Base-by-base conservation (phyloP, 140 eudicot species). In the Ambrosia hybrid region DNA sequence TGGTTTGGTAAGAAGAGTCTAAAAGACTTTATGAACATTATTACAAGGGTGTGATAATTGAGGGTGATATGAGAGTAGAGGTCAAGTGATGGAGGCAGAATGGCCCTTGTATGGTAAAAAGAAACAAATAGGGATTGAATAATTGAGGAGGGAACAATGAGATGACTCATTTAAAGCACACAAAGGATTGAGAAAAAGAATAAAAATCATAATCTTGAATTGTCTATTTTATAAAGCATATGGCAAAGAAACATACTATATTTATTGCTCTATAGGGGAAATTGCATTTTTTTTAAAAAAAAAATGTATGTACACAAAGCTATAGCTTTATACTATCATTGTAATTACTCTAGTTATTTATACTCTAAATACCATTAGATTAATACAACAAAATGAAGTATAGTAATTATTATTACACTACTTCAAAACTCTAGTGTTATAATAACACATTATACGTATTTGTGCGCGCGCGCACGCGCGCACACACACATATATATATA, bases 101-200 rank as follows among this genome's bases (percentile, higher is more conserved):
- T 67, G 75, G 76, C 61, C 79, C 70, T 58, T 39, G 65, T 51
- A 68, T 37, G 80, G 80, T 69, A 70, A 75, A 71, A 78, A 68
- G 69, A 75, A 65, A 71, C 80, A 82, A 59, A 82, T 68, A 30
- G 49, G 61, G 76, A 9, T 60, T 77, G 75, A 65, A 67, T 76
- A 56, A 77, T 77, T 81, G 81, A 26, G 72, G 64, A 75, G 65
- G 39, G 73, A 52, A 74, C 21, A 57, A 33, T 65, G 70, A 78
- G 56, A 72, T 78, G 78, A 70, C 70, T 65, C 81, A 48, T 64
- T 75, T 70, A 70, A 70, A 80, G 71, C 57, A 34, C 72, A 77
- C 70, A 80, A 65, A 53, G 13, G 75, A 77, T 43, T 53, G 56
- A 68, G 59, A 56, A 65, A 8, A 53, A 52, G 15, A 58, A 3